phyloP scores from a whole-genome alignment of 768 basidiomycete genomes.

The Hericium coralloides region DNA sequence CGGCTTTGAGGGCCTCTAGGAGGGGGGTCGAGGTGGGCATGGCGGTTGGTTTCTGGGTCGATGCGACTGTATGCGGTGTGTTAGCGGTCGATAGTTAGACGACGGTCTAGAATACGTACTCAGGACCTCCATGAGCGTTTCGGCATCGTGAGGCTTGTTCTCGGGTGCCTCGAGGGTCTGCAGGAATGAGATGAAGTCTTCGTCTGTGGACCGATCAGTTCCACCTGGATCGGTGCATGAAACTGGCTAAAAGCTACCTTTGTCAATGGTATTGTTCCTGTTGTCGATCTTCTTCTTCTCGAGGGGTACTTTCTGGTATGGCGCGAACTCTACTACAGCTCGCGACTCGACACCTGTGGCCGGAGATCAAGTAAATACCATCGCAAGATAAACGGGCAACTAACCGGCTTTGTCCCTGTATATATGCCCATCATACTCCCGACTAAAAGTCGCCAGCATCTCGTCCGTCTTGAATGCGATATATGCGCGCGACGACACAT shows the following conservation, averaged over 20 bases:
- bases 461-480: constrained; percentile 80
- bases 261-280: constrained; percentile 82
- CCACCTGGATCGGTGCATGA: neutral
- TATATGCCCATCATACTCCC: constrained; percentile 83
- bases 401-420: constrained; percentile 88
- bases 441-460: constrained; percentile 61
- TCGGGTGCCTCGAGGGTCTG: constrained; percentile 53
- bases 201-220: constrained; percentile 39
- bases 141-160: constrained; percentile 40
- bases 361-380: neutral
- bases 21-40: constrained; percentile 82
- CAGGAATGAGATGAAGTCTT: constrained; percentile 77
- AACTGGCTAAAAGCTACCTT: constrained; percentile 39
- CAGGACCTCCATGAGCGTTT: constrained; percentile 49
- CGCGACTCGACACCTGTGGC: constrained; percentile 65
- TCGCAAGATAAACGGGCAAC: constrained; percentile 12
- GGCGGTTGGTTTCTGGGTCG: constrained; percentile 41
- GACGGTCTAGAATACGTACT: constrained; percentile 31
- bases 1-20: constrained; percentile 86
- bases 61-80: constrained; percentile 41
- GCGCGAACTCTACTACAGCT: constrained; percentile 90
- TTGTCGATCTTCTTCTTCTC: constrained; percentile 73
- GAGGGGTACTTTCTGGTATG: constrained; percentile 77
- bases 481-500: constrained; percentile 81
- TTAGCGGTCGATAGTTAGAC: neutral